phyloP scores from a whole-genome alignment of 441 rosid genomes.

The Metrosideros polymorpha region DNA sequence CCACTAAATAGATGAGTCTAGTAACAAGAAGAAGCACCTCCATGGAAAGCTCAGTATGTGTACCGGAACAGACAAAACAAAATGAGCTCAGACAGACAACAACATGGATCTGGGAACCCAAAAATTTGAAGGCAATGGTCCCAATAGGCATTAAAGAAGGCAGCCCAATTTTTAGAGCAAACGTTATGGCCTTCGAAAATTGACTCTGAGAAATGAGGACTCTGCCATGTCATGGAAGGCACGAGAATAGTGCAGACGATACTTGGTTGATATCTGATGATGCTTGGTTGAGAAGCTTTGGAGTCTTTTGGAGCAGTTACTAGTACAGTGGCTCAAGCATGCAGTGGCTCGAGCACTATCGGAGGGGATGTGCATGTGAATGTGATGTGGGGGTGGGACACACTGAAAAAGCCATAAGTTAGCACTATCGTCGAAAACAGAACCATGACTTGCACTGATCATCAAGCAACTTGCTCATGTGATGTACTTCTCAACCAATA shows the following conservation, averaged over 20 bases:
- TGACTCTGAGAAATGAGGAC: not conserved
- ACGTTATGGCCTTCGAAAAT: not conserved
- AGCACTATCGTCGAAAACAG: not conserved
- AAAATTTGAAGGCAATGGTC: not conserved
- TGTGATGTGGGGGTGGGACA: not conserved
- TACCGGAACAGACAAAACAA: conserved; percentile 1
- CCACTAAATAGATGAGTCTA: not conserved
- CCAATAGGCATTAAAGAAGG: not conserved
- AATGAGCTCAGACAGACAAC: not conserved
- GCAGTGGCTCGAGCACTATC: not conserved
- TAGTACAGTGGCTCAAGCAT: not conserved
- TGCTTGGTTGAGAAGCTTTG: not conserved
- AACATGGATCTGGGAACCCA: not conserved
- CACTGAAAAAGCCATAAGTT: not conserved
- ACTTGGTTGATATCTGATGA: not conserved
- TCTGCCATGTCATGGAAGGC: not conserved
- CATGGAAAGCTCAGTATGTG: conserved; percentile 3
- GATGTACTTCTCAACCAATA: not conserved
- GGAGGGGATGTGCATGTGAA: not conserved
- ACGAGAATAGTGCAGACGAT: not conserved
- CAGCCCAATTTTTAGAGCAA: not conserved
- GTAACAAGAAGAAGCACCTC: not conserved
- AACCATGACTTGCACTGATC: not conserved
- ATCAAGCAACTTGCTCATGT: not conserved
- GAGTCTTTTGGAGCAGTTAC: not conserved